A percentile compares a stretch with the other conserved stretches of the same genome.
Conservation (phyloP, 1,284 basidiomycete genomes). For the Tranzscheliella williamsii region DNA sequence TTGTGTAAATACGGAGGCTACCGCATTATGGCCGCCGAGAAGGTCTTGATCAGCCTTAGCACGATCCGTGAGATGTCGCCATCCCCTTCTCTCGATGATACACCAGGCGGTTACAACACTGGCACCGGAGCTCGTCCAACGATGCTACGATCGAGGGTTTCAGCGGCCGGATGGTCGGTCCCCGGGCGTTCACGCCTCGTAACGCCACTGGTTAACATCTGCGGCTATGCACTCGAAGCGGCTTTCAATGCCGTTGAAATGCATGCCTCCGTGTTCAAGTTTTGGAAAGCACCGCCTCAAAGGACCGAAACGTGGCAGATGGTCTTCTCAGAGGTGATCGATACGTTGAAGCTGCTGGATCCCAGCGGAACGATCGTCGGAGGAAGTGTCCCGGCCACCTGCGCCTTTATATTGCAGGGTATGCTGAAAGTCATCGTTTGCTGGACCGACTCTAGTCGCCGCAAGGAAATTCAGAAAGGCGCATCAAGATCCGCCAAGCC, state of each 20-base stretch:
- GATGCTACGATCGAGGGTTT: too few species aligned
- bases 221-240: conserved; percentile 27
- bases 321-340: conserved; percentile 16
- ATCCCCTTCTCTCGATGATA: background rate
- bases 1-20: conserved; percentile 14
- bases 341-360: conserved; percentile 12
- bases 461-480: conserved; percentile 19
- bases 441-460: conserved; percentile 24
- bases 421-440: conserved; percentile 29
- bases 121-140: background rate
- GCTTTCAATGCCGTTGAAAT: conserved; percentile 34
- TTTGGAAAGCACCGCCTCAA: conserved; percentile 28
- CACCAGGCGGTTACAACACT: background rate
- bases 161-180: conserved; percentile 13
- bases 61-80: conserved; percentile 1
- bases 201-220: conserved; percentile 15
- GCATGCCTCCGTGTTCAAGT: conserved; percentile 34
- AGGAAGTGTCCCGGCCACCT: conserved; percentile 33
- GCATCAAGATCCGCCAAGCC: conserved; percentile 1
- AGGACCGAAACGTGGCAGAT: conserved; percentile 27
- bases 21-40: conserved; percentile 23
- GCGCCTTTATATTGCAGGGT: conserved; percentile 24
- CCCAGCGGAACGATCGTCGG: conserved; percentile 17
- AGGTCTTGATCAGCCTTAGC: conserved; percentile 18
- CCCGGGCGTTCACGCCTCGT: conserved; percentile 21